phyloP scores from a whole-genome alignment of 202 grass and related monocot species.

The Cymbopogon flexuosus region DNA sequence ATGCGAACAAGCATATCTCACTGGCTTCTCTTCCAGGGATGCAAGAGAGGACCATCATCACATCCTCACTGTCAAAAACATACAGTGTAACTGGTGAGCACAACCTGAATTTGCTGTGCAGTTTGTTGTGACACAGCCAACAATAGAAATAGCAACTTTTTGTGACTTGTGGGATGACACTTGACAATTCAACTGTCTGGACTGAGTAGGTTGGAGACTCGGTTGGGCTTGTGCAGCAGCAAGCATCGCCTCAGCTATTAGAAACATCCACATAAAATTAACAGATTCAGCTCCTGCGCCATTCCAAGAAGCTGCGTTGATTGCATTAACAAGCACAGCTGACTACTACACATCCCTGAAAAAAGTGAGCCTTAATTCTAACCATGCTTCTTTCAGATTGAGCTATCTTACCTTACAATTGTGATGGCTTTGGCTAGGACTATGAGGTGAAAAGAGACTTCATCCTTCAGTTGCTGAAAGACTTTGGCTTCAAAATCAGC shows the following conservation, averaged over 20 bases:
- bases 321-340: slow-evolving; percentile 48
- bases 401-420: neutral
- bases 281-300: slow-evolving; percentile 95
- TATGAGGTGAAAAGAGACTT: slow-evolving; percentile 61
- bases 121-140: neutral
- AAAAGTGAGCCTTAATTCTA: slow-evolving; percentile 45
- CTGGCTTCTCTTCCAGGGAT: slow-evolving; percentile 77
- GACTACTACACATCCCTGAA: slow-evolving; percentile 61
- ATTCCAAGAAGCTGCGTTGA: slow-evolving; percentile 89
- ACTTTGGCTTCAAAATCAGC: slow-evolving; percentile 60
- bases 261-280: slow-evolving; percentile 79
- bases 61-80: slow-evolving; percentile 87
- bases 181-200: neutral
- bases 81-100: slow-evolving; percentile 59
- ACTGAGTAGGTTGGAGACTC: slow-evolving; percentile 74
- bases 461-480: slow-evolving; percentile 61
- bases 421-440: slow-evolving; percentile 45
- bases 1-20: slow-evolving; percentile 68
- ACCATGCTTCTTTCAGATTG: slow-evolving; percentile 3
- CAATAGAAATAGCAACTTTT: neutral
- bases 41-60: slow-evolving; percentile 87
- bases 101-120: neutral
- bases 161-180: neutral
- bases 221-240: slow-evolving; percentile 79
- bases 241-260: slow-evolving; percentile 65